A percentile compares a stretch with the other conserved stretches of the same genome.
phyloP scores from a whole-genome alignment of 129 eudicot genomes.

The Oenanthe sinensis region DNA sequence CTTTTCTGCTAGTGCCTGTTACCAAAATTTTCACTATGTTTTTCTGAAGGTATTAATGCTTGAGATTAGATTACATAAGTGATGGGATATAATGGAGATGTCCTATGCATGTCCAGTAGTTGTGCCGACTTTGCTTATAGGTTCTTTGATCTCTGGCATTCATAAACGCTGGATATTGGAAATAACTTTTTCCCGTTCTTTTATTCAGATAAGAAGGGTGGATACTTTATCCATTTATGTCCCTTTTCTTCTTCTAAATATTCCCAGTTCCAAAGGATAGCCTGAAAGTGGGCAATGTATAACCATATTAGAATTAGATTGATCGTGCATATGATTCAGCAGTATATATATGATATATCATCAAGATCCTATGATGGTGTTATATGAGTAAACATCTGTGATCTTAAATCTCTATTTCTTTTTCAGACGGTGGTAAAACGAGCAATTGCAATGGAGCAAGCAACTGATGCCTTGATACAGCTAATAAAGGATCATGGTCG shows the following conservation, averaged over 20 bases:
- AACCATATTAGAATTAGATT: not conserved
- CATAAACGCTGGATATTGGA: too few relatives aligned
- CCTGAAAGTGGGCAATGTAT: not conserved
- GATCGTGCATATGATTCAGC: not conserved
- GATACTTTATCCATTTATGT: too few relatives aligned
- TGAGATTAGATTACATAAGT: not conserved
- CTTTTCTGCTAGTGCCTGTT: not conserved
- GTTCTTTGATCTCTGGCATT: not conserved
- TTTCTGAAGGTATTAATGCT: not conserved
- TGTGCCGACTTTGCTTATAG: not conserved
- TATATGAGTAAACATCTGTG: not conserved
- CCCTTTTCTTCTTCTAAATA: too few relatives aligned
- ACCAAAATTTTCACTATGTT: not conserved
- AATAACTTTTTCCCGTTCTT: not conserved
- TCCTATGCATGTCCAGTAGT: not conserved
- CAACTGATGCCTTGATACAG: slow-evolving; percentile 87
- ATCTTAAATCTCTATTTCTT: not conserved
- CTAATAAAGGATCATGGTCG: slow-evolving; percentile 89
- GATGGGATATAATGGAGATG: too few relatives aligned
- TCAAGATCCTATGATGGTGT: not conserved
- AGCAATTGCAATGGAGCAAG: slow-evolving; percentile 82
- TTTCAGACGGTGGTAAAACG: slow-evolving; percentile 83
- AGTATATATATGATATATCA: too few relatives aligned
- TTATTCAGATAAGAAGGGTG: too few relatives aligned
- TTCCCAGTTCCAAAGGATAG: not conserved